phyloP scores from a whole-genome alignment of 768 basidiomycete genomes.

The Trametes maxima region DNA sequence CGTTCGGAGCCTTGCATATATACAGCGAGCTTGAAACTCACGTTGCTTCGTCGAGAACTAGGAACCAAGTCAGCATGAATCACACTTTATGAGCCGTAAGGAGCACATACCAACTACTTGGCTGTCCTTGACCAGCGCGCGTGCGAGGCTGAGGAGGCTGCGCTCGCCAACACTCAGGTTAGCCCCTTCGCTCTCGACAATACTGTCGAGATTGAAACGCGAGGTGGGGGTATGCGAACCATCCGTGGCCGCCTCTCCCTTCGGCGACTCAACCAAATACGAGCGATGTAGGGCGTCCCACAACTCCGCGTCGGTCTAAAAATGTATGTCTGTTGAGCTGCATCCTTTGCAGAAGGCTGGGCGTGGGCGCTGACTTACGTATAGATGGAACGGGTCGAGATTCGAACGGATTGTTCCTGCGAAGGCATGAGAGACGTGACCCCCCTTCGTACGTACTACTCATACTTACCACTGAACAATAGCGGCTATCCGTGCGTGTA shows the following conservation, averaged over 20 bases:
- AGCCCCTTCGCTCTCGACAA: slow-evolving; percentile 55
- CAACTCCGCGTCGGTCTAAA: slow-evolving; percentile 50
- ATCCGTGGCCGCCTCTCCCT: slow-evolving; percentile 16
- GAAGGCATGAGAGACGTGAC: background rate
- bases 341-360: background rate
- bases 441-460: background rate
- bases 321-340: background rate
- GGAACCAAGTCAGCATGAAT: background rate
- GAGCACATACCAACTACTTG: slow-evolving; percentile 40
- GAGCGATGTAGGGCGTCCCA: slow-evolving; percentile 78
- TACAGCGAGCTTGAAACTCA: slow-evolving; percentile 15
- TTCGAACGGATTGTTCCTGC: slow-evolving; percentile 59
- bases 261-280: slow-evolving; percentile 42
- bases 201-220: slow-evolving; percentile 53
- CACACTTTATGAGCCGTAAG: background rate
- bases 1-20: background rate
- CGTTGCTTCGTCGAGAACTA: slow-evolving; percentile 54
- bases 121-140: slow-evolving; percentile 54
- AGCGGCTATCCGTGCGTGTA: slow-evolving; percentile 45
- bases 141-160: slow-evolving; percentile 52
- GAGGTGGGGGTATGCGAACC: slow-evolving; percentile 27
- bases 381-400: slow-evolving; percentile 52
- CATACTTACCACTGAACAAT: slow-evolving; percentile 53
- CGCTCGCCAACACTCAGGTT: slow-evolving; percentile 52
- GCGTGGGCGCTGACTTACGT: slow-evolving; percentile 45